Percentiles rank a stretch among this genome's conserved stretches.
phyloP scores from a whole-genome alignment of 352 stramenopile genomes.

The Nothophytophthora sp. region DNA sequence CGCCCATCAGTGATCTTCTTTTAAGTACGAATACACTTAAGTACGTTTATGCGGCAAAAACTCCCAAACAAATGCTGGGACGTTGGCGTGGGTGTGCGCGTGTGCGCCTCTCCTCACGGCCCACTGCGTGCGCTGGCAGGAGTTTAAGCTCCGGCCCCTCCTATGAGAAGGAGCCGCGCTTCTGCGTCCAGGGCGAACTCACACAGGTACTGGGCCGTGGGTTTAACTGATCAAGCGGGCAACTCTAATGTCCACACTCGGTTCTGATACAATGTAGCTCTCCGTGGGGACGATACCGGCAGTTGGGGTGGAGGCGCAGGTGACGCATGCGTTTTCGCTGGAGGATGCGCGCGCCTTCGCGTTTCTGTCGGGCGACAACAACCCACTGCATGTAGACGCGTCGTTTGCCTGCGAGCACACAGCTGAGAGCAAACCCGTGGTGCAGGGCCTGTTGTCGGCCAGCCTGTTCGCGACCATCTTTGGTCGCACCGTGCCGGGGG shows the following conservation, averaged over 20 bases:
- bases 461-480: constrained; percentile 88
- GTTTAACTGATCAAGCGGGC: no score
- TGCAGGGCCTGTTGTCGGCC: constrained; percentile 80
- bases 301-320: constrained; percentile 55
- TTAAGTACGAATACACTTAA: constrained; percentile 21
- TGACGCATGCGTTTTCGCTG: constrained; percentile 64
- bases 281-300: constrained; percentile 39
- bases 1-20: constrained; percentile 2
- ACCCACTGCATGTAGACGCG: constrained; percentile 77
- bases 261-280: constrained; percentile 33
- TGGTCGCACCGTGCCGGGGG: constrained; percentile 62
- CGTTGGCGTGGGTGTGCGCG: no score
- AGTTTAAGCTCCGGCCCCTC: background rate
- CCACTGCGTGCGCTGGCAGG: background rate
- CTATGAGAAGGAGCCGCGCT: background rate
- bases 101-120: background rate
- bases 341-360: constrained; percentile 68
- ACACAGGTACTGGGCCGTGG: constrained; percentile 11
- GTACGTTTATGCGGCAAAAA: background rate
- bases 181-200: constrained; percentile 15
- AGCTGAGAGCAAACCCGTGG: constrained; percentile 43
- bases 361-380: constrained; percentile 64
- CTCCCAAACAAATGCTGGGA: no score
- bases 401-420: constrained; percentile 28
- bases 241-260: no score